Conservation (phyloP, 2,329 filamentous ascomycete genomes). For the Epichloe bromicola region DNA sequence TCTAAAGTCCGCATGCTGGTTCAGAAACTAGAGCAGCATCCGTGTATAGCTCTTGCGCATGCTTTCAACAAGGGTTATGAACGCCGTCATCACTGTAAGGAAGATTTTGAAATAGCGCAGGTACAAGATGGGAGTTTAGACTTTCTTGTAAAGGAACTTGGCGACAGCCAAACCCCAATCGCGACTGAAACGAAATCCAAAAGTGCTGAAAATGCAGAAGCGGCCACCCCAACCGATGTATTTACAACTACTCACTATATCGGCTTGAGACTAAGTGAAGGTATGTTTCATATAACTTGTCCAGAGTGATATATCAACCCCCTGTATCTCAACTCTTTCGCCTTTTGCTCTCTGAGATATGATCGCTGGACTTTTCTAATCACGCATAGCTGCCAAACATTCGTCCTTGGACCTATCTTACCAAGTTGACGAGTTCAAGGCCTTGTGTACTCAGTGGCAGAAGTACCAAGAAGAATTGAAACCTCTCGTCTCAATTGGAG, state of each 20-base stretch:
- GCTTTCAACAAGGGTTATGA: constrained; percentile 91
- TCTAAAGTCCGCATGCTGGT: constrained; percentile 85
- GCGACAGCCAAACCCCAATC: constrained; percentile 8
- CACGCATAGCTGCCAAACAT: constrained; percentile 41
- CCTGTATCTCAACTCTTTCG: background rate
- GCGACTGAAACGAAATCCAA: constrained; percentile 15
- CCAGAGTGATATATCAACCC: background rate
- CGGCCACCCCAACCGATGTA: constrained; percentile 29
- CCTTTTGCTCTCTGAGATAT: background rate
- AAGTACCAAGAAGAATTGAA: constrained; percentile 65
- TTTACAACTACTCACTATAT: constrained; percentile 94
- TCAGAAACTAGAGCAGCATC: constrained; percentile 66
- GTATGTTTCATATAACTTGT: constrained; percentile 32
- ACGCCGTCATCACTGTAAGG: constrained; percentile 58
- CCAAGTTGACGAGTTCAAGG: constrained; percentile 77
- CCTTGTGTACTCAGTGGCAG: constrained; percentile 62
- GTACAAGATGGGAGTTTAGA: constrained; percentile 41
- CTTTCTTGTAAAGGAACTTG: constrained; percentile 30
- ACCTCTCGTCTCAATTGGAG: constrained; percentile 46
- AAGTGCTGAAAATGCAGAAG: constrained; percentile 31
- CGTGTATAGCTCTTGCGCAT: constrained; percentile 69
- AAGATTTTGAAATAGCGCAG: constrained; percentile 36
- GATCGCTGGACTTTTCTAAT: background rate
- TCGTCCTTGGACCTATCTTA: constrained; percentile 59
- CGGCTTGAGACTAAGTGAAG: constrained; percentile 65